These are phyloP conservation scores for Diaporthe citriasiana DNA, from an alignment of 2,329 filamentous ascomycete genomes.

Conservation along the genomic window DNA sequence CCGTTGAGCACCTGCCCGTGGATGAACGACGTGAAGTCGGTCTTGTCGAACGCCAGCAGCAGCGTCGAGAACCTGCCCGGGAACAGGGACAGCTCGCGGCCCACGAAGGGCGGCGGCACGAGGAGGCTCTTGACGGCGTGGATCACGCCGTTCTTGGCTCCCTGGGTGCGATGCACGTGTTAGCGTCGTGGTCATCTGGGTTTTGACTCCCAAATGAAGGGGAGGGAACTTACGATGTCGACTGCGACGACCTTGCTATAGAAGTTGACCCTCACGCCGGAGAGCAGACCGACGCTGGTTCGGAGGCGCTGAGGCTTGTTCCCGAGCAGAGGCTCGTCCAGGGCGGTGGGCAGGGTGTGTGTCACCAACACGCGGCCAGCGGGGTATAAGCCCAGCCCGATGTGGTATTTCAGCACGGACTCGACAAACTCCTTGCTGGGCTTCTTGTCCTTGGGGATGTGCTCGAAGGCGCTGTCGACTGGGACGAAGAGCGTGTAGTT, in stretches of 20 bases:
- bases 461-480: conserved; percentile 80
- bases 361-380: conserved; percentile 75
- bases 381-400: conserved; percentile 77
- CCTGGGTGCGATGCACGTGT: conserved; percentile 55
- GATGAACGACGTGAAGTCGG: conserved; percentile 75
- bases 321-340: conserved; percentile 72
- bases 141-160: conserved; percentile 83
- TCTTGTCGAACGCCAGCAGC: conserved; percentile 80
- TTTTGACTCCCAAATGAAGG: accelerated
- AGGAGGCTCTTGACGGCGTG: conserved; percentile 83
- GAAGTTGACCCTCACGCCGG: conserved; percentile 81
- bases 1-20: conserved; percentile 69
- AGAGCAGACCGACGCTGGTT: conserved; percentile 70
- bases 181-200: background rate
- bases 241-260: conserved; percentile 78
- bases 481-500: conserved; percentile 90
- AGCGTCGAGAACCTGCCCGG: conserved; percentile 85
- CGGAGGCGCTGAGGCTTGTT: conserved; percentile 80
- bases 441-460: conserved; percentile 68
- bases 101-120: conserved; percentile 78
- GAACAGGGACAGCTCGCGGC: conserved; percentile 71
- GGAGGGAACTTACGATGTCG: conserved; percentile 72
- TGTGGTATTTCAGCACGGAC: conserved; percentile 80
- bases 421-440: conserved; percentile 79
- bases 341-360: conserved; percentile 81